Evolutionary conservation across 495 filamentous ascomycete genomes (phyloP), one percentile per base, ranked within the genome.

Genomic region (Talaromyces stipitatus): DNA sequence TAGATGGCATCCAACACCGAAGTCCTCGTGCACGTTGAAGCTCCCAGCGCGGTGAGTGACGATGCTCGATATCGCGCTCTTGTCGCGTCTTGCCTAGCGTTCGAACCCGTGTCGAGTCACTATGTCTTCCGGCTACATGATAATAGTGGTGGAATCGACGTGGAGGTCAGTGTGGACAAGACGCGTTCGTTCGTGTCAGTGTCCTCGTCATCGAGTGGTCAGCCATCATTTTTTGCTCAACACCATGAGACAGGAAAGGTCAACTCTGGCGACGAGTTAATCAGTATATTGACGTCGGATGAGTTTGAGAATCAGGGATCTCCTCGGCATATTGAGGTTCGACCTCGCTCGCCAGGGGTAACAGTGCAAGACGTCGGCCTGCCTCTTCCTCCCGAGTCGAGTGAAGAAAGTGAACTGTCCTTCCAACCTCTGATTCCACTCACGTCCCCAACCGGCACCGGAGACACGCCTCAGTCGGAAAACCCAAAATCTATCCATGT

Each of bases 11-110:
- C 12, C 51, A 36, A 58, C 12, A 55, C 67, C 46, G 85, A 90
- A 71, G 83, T 90, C 47, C 74, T 90, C 50, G 81, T 89, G 20
- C 87, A 90, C 67, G 76, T 85, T 62, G 74, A 81, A 29, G 87
- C 85, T 28, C 82, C 87, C 50, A 83, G 84, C 65, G 73, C 68
- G 50, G 76, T 66, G 26, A 63, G 62, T 41, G 84, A 90, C 59
- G 88, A 91, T 68, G 73, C 74, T 3, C 66, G 69, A 57, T 89
- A 91, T 66, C 72, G 85, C 24, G 76, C 75, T 16, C 75, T 88
- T 38, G 82, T 85, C 18, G 65, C 70, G 12, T 84, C 81, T 11
- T 87, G 87, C 57, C 58, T 87, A 4, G 66, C 76, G 48, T 89
- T 87, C 55, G 70, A 83, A 53, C 65, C 75, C 16, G 47, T 59